These are phyloP conservation scores for Oenanthe sinensis DNA, from an alignment of 129 eudicot genomes.

Conservation along the genomic window DNA sequence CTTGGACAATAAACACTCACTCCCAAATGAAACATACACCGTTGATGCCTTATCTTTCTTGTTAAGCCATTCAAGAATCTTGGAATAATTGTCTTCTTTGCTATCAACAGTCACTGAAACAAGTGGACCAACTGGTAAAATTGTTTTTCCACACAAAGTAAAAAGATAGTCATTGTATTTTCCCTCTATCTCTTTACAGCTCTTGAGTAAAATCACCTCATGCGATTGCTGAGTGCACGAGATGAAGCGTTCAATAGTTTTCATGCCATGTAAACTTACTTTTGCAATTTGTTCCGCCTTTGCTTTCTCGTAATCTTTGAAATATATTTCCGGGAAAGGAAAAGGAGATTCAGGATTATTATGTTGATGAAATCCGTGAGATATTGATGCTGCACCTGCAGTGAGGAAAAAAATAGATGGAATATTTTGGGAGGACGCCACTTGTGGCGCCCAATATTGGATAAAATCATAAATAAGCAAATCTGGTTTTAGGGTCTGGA, in stretches of 20 bases:
- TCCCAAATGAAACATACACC: constrained; percentile 16
- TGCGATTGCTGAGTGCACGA: not conserved
- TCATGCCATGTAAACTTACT: not conserved
- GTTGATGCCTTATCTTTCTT: not conserved
- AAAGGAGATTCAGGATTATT: not conserved
- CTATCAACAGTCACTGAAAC: not conserved
- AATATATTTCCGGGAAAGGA: not conserved
- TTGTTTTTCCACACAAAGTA: not conserved
- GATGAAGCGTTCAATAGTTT: not conserved
- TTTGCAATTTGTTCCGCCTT: not conserved
- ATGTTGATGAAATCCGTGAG: not conserved
- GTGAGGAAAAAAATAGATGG: not conserved
- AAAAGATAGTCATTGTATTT: not conserved
- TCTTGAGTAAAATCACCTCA: not conserved
- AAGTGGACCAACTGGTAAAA: not conserved
- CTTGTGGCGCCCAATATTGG: not conserved
- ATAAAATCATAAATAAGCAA: not conserved
- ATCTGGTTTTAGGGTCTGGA: not conserved
- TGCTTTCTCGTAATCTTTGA: not conserved
- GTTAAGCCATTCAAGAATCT: not conserved
- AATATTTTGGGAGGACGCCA: not conserved
- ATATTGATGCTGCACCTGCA: not conserved
- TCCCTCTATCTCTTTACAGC: not conserved
- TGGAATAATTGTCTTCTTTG: not conserved
- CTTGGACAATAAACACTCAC: constrained; percentile 11